These are phyloP conservation scores for Russula sp. DNA, from an alignment of 768 basidiomycete genomes.

Conservation along the genomic window DNA sequence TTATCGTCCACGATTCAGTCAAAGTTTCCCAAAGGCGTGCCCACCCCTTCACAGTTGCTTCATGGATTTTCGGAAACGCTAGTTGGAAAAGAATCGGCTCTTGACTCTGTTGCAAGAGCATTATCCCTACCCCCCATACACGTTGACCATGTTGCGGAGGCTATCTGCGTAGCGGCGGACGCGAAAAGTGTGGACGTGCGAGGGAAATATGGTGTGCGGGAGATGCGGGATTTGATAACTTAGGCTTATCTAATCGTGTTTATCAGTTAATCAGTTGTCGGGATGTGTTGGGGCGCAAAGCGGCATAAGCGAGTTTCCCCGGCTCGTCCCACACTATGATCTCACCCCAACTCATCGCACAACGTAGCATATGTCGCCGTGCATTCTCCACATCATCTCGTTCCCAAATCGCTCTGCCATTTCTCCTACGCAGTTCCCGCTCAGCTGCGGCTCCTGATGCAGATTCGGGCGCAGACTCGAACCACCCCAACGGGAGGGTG, in stretches of 20 bases:
- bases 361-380: conserved; percentile 33
- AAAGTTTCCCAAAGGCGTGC: conserved; percentile 52
- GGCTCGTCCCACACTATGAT: conserved; percentile 20
- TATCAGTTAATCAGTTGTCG: background rate
- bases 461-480: conserved; percentile 17
- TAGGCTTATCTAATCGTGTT: conserved; percentile 31
- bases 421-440: conserved; percentile 36
- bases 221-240: conserved; percentile 68
- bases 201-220: conserved; percentile 65
- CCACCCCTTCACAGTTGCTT: conserved; percentile 64
- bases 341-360: conserved; percentile 18
- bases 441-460: conserved; percentile 23
- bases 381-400: conserved; percentile 36
- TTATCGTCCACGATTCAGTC: conserved; percentile 72
- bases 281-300: background rate
- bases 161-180: conserved; percentile 65
- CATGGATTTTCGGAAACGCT: conserved; percentile 43
- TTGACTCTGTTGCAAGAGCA: conserved; percentile 72
- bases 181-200: conserved; percentile 44
- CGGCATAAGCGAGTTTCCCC: background rate
- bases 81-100: conserved; percentile 43
- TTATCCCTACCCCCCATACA: conserved; percentile 88
- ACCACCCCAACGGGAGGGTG: conserved; percentile 31
- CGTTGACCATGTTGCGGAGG: conserved; percentile 91
- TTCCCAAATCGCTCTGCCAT: conserved; percentile 47